These are phyloP conservation scores for Musa acuminata DNA, from an alignment of 176 grass and related monocot genomes.

Conservation along the genomic window DNA sequence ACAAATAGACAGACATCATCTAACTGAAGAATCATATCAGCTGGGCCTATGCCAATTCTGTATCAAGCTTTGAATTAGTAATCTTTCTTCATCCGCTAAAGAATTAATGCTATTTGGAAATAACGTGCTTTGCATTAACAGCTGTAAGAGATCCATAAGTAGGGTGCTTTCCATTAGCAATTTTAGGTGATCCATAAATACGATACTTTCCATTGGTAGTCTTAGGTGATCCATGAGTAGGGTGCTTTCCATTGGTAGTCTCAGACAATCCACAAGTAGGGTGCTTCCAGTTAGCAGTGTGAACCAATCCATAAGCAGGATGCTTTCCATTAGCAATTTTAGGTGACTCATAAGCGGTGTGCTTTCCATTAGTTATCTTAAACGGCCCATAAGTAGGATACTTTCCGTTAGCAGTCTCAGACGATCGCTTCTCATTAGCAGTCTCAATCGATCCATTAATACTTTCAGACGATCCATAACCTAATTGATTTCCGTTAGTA, in stretches of 20 bases:
- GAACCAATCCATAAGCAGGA: not conserved
- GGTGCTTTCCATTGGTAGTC: constrained; percentile 11
- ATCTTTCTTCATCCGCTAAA: not conserved
- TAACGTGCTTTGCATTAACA: not conserved
- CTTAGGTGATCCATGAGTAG: not conserved
- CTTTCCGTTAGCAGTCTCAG: not conserved
- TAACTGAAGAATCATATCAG: constrained; percentile 12
- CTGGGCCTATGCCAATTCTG: not conserved
- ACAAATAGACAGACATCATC: not conserved
- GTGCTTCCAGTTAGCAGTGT: no score
- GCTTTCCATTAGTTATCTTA: not conserved
- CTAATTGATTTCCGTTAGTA: constrained; percentile 15
- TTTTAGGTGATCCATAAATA: not conserved
- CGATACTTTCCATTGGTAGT: not conserved
- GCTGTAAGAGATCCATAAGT: not conserved
- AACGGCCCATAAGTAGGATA: not conserved
- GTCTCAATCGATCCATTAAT: constrained; percentile 24
- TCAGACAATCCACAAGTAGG: not conserved
- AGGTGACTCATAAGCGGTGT: not conserved
- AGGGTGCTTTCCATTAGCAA: constrained; percentile 4
- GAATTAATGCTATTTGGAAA: not conserved
- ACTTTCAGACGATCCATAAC: not conserved
- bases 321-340: not conserved
- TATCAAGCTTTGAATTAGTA: constrained; percentile 1
- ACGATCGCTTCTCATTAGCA: constrained; percentile 13